Percentiles rank a stretch among this genome's conserved stretches.
Evolutionary conservation across 331 rosid species (phyloP).

Genomic region (Telfairia occidentalis): DNA sequence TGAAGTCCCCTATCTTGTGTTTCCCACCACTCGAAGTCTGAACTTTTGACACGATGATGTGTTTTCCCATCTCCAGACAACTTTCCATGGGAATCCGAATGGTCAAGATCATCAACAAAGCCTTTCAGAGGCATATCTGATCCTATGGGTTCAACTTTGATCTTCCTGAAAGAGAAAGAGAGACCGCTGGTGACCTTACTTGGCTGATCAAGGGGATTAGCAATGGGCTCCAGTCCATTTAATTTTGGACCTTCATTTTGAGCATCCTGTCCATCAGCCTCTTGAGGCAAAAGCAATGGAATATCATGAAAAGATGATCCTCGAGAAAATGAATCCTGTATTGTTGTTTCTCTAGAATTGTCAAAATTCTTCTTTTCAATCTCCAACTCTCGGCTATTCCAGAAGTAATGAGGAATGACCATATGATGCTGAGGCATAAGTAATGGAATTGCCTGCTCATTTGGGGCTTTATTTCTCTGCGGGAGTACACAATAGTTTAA

Average conservation of each 20-base stretch:
- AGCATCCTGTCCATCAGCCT: constrained; percentile 37
- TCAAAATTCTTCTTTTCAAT: constrained; percentile 27
- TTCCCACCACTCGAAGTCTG: constrained; percentile 88
- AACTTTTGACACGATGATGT: constrained; percentile 20
- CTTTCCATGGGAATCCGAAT: constrained; percentile 35
- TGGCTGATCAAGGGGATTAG: constrained; percentile 34
- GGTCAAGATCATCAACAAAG: constrained; percentile 71
- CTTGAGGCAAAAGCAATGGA: constrained; percentile 86
- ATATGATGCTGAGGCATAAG: constrained; percentile 99
- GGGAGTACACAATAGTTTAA: constrained; percentile 14
- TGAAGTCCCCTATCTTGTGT: constrained; percentile 76
- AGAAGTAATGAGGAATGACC: constrained; percentile 98
- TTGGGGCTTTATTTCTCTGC: constrained; percentile 95
- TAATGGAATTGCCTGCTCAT: constrained; percentile 86
- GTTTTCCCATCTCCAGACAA: constrained; percentile 33
- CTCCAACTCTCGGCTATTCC: constrained; percentile 42
- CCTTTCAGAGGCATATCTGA: constrained; percentile 74
- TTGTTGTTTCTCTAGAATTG: constrained; percentile 22
- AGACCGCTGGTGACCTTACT: constrained; percentile 30
- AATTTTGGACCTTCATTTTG: constrained; percentile 31
- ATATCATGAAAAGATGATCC: constrained; percentile 60
- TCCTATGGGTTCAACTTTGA: constrained; percentile 45
- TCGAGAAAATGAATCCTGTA: constrained; percentile 58
- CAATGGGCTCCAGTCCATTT: constrained; percentile 25
- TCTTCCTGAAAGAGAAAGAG: constrained; percentile 63